Evolutionary conservation across 345 rosid genomes (phyloP).

Genomic region (Dimocarpus longan): DNA sequence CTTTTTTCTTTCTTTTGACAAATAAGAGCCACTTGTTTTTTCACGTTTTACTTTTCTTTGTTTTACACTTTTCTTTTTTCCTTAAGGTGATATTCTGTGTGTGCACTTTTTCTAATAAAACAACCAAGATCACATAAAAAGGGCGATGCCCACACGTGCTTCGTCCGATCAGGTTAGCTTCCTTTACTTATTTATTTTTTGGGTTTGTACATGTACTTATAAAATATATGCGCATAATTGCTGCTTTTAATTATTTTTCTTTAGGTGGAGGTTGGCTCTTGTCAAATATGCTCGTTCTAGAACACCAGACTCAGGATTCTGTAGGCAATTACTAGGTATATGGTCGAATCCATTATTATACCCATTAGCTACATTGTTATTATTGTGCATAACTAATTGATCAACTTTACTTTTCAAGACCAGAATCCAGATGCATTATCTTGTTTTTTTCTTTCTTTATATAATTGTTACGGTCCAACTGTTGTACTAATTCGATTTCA

Average conservation of each 20-base stretch:
- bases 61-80: neutral
- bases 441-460: too few relatives aligned
- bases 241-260: neutral
- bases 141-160: constrained; percentile 22
- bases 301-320: neutral
- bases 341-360: neutral
- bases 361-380: neutral
- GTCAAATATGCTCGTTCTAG: constrained; percentile 6
- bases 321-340: too few relatives aligned
- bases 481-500: too few relatives aligned
- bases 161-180: neutral
- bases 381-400: too few relatives aligned
- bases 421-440: neutral
- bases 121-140: constrained; percentile 15
- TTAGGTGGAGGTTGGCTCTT: too few relatives aligned
- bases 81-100: neutral
- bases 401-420: neutral
- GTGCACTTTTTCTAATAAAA: neutral
- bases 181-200: neutral
- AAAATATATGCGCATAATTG: neutral
- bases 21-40: constrained; percentile 7
- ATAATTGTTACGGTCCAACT: too few relatives aligned
- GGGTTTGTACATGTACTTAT: neutral
- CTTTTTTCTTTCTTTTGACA: neutral
- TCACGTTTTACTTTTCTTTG: neutral